Percentiles rank a stretch among this genome's conserved stretches.
These are phyloP conservation scores for Myriosclerotinia duriaeana DNA, from an alignment of 2,329 filamentous ascomycete species.

Conservation along the genomic window DNA sequence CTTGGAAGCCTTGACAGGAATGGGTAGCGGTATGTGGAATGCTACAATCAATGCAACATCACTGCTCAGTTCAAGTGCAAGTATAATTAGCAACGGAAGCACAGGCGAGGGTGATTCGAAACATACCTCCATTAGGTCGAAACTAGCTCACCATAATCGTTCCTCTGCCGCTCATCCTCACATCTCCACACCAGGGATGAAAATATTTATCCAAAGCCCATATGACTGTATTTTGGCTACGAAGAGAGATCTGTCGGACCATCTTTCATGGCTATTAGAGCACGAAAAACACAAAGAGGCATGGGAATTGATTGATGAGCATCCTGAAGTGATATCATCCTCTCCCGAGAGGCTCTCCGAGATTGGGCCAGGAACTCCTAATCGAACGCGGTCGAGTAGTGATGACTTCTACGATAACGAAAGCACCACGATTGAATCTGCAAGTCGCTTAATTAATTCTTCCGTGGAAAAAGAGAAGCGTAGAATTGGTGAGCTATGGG, in stretches of 20 bases:
- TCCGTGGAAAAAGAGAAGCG: conserved; percentile 83
- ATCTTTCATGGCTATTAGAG: conserved; percentile 81
- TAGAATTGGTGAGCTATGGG: conserved; percentile 88
- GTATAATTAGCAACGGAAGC: conserved; percentile 63
- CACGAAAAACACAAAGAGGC: conserved; percentile 78
- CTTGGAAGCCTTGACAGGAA: conserved; percentile 70
- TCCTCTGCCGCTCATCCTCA: conserved; percentile 35
- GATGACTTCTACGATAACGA: conserved; percentile 76
- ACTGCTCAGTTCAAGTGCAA: conserved; percentile 84
- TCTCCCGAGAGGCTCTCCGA: conserved; percentile 46
- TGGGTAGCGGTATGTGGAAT: conserved; percentile 82
- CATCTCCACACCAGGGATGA: conserved; percentile 54
- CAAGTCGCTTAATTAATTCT: conserved; percentile 58
- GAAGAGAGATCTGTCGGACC: conserved; percentile 81
- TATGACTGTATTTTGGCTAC: conserved; percentile 95
- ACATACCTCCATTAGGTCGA: conserved; percentile 43
- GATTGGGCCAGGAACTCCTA: conserved; percentile 45
- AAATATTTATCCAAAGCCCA: conserved; percentile 94
- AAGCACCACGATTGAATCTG: conserved; percentile 61
- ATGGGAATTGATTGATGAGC: conserved; percentile 85
- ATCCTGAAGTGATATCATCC: conserved; percentile 68
- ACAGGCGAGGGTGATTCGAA: conserved; percentile 58
- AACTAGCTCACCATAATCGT: conserved; percentile 47
- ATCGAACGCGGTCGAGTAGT: conserved; percentile 38
- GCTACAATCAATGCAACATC: conserved; percentile 83